Evolutionary conservation across 768 basidiomycete species (phyloP).

Genomic region (Lactarius indigo): DNA sequence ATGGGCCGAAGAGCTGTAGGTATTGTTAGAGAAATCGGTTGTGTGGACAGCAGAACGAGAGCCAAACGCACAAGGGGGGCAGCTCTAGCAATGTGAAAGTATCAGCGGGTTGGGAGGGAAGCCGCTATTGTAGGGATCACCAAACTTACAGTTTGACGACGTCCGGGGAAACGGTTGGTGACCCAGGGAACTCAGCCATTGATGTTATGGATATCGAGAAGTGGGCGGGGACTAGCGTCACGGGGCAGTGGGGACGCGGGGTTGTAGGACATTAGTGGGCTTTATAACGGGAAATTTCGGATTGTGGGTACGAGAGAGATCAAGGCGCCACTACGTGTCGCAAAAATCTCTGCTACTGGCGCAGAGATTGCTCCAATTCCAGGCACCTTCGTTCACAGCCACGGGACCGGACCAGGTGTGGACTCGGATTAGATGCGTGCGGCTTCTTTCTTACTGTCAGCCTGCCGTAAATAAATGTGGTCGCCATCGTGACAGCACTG

Average conservation of each 20-base stretch:
- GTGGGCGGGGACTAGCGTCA: not conserved
- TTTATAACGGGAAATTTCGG: not conserved
- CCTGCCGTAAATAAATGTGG: too few species aligned
- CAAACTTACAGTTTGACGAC: not conserved
- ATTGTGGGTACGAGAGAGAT: not conserved
- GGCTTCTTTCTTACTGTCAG: too few species aligned
- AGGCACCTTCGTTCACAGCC: too few species aligned
- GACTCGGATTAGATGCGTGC: too few species aligned
- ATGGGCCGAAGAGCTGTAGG: not conserved
- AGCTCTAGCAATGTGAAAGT: not conserved
- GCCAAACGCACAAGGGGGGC: not conserved
- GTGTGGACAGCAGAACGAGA: not conserved
- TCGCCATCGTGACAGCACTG: too few species aligned
- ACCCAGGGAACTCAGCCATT: not conserved
- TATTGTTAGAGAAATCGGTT: not conserved
- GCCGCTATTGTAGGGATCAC: not conserved
- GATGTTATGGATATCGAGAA: not conserved
- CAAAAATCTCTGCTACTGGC: too few species aligned
- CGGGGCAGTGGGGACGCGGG: not conserved
- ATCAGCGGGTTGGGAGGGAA: not conserved
- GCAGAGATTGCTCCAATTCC: too few species aligned
- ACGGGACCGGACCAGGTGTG: too few species aligned
- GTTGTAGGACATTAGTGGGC: not conserved
- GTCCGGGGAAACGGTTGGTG: not conserved
- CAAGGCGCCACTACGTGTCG: not conserved